phyloP scores from a whole-genome alignment of 345 rosid species.

The Lepidium aucheri region DNA sequence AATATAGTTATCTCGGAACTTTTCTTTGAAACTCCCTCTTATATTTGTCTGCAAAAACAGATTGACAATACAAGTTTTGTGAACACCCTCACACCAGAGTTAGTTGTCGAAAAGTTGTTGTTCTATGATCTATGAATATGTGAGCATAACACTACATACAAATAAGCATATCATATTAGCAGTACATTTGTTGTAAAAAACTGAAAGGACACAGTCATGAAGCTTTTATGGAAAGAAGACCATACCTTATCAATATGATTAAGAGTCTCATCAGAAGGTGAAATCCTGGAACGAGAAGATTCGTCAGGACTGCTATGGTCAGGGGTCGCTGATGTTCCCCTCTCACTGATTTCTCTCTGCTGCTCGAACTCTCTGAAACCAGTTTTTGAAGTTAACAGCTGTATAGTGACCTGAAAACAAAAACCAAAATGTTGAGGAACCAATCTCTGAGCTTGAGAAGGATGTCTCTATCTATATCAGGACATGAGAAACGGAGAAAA shows the following conservation, averaged over 20 bases:
- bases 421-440: not conserved
- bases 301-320: slow-evolving; percentile 55
- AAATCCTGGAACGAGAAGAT: slow-evolving; percentile 41
- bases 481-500: slow-evolving; percentile 3
- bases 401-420: slow-evolving; percentile 66
- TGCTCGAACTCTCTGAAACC: slow-evolving; percentile 99
- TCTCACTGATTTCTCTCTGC: slow-evolving; percentile 87
- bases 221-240: slow-evolving; percentile 6
- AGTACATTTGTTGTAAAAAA: not conserved
- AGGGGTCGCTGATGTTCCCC: slow-evolving; percentile 54
- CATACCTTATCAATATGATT: slow-evolving; percentile 57
- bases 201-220: slow-evolving; percentile 6
- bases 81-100: not conserved
- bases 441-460: slow-evolving; percentile 9
- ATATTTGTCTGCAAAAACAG: slow-evolving; percentile 42
- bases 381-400: slow-evolving; percentile 93
- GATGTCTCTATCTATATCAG: not conserved
- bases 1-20: slow-evolving; percentile 39
- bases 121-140: not conserved
- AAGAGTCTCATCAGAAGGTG: slow-evolving; percentile 45
- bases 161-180: not conserved
- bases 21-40: slow-evolving; percentile 54
- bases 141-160: not conserved
- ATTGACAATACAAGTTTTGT: not conserved
- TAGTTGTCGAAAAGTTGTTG: not conserved